Evolutionary conservation across 495 filamentous ascomycete species (phyloP).

Genomic region (Lasiosphaeriaceae sp.): DNA sequence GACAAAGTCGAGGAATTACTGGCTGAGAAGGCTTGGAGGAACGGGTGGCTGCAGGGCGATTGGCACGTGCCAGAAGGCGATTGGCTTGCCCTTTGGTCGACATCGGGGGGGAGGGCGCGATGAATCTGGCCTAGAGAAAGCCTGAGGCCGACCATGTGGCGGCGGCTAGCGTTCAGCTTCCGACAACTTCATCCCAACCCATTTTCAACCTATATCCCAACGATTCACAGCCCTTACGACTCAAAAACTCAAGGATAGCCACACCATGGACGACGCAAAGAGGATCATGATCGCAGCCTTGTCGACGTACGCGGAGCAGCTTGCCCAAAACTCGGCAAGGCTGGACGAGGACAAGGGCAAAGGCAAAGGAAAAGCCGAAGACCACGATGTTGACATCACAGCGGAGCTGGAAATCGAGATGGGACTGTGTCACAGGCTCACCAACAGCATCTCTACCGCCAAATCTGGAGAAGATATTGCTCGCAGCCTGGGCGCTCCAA

Average conservation of each 20-base stretch:
- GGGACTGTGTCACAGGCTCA: background rate
- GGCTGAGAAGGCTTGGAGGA: too few species aligned
- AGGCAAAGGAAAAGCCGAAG: background rate
- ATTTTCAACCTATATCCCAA: too few species aligned
- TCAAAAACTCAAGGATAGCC: background rate
- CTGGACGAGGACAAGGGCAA: background rate
- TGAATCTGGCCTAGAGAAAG: too few species aligned
- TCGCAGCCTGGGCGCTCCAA: background rate
- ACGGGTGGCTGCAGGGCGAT: too few species aligned
- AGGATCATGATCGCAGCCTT: background rate
- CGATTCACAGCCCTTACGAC: background rate
- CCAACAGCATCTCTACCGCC: background rate
- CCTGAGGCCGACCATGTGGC: too few species aligned
- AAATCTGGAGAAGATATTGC: background rate
- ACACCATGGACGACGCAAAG: background rate
- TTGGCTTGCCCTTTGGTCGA: slow-evolving; percentile 7
- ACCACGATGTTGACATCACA: background rate
- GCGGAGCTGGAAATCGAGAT: background rate
- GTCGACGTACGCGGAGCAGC: background rate
- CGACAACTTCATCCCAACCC: too few species aligned
- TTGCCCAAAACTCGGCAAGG: background rate
- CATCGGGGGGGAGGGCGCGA: background rate
- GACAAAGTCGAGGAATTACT: too few species aligned
- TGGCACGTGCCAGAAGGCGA: background rate
- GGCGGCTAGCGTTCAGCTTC: too few species aligned